Conservation (phyloP, 2,329 filamentous ascomycete species). For the Hypoxylon sp. region DNA sequence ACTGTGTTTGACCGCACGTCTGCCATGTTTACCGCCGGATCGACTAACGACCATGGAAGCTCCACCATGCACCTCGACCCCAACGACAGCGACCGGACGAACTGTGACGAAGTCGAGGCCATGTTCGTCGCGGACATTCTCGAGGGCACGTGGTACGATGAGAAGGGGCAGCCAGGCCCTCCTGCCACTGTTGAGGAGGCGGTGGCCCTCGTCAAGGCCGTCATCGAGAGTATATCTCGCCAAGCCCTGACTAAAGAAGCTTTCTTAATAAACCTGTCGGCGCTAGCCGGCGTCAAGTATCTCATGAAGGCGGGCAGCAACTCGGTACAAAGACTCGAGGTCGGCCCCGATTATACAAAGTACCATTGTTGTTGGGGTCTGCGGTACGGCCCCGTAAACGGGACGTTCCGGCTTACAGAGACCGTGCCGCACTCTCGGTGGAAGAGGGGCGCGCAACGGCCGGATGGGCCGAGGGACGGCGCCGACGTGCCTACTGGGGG, state of each 20-base stretch:
- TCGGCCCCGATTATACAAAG: slow-evolving; percentile 56
- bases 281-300: slow-evolving; percentile 65
- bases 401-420: slow-evolving; percentile 66
- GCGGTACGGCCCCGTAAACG: slow-evolving; percentile 64
- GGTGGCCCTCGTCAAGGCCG: slow-evolving; percentile 64
- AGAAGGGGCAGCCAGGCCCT: slow-evolving; percentile 57
- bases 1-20: slow-evolving; percentile 47
- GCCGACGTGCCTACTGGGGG: slow-evolving; percentile 48
- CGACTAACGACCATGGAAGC: slow-evolving; percentile 37
- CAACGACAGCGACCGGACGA: slow-evolving; percentile 62
- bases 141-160: slow-evolving; percentile 65
- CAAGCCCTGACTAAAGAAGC: slow-evolving; percentile 65
- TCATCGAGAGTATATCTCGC: slow-evolving; percentile 66
- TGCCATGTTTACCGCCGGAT: slow-evolving; percentile 44
- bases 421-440: slow-evolving; percentile 59
- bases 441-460: slow-evolving; percentile 50
- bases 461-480: slow-evolving; percentile 28
- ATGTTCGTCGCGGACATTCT: slow-evolving; percentile 66
- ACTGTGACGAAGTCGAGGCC: slow-evolving; percentile 68
- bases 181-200: slow-evolving; percentile 65
- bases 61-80: slow-evolving; percentile 46
- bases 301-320: slow-evolving; percentile 60
- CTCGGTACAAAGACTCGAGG: slow-evolving; percentile 60
- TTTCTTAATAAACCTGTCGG: slow-evolving; percentile 71
- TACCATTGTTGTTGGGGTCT: slow-evolving; percentile 70